Base-by-base conservation (phyloP, 2,329 filamentous ascomycete genomes). In the Fusarium pseudonygamai region DNA sequence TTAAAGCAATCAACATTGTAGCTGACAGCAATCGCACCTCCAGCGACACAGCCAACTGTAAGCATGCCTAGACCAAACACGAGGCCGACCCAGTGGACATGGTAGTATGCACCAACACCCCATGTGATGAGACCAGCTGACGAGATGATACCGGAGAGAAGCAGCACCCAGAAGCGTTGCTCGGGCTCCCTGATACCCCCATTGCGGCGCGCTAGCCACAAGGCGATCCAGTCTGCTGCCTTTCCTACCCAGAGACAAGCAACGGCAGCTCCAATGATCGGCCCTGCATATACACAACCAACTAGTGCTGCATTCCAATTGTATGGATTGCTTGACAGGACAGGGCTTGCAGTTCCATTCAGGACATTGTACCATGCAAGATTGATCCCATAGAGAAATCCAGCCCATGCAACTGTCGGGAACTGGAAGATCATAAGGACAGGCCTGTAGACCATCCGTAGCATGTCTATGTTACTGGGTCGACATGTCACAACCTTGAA, bases 351-450 rank as follows among this genome's bases (percentile, higher is more conserved):
- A 2, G 60, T 64, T 6, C 60, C 55, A 18, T 64, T 64, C 4
- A 64, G 13, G 6, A 64, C 43, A 15, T 60, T 64, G 20, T 64
- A 64, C 60, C 55, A 64, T 3, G 60, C 60, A 15, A 64, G 55
- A 11, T 64, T 64, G 9, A 60, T 64, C 0, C 55, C 55, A 6
- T 64, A 64, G 4, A 64, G 45, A 11, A 64, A 60, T 1, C 55
- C 61, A 24, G 61, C 55, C 61, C 55, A 64, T 3, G 55, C 36
- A 3, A 64, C 45, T 1, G 43, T 60, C 7, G 61, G 61, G 2
- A 64, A 42, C 12, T 40, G 37, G 8, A 64, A 60, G 14, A 64
- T 50, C 45, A 60, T 64, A 5, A 64, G 4, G 18, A 60, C 61
- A 11, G 55, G 61, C 4, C 55, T n/a, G 15, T 63, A 64, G 6